These are phyloP conservation scores for Diplodia intermedia DNA, from an alignment of 2,329 filamentous ascomycete species.

Conservation along the genomic window DNA sequence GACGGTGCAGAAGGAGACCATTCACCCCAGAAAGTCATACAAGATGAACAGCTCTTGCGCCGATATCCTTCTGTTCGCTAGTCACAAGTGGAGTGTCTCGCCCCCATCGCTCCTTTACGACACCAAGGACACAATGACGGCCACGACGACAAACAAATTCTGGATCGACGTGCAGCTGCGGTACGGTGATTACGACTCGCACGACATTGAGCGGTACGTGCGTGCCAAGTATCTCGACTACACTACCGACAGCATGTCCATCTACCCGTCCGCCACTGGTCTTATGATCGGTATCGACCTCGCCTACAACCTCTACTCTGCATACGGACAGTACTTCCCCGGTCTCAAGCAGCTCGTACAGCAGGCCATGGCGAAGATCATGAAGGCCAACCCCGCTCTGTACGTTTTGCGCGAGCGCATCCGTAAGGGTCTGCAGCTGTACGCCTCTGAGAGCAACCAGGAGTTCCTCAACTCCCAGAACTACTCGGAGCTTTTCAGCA, in stretches of 20 bases:
- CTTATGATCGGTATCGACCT: constrained; percentile 98
- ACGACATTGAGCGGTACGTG: constrained; percentile 97
- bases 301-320: constrained; percentile 97
- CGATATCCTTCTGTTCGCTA: constrained; percentile 94
- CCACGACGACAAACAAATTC: constrained; percentile 97
- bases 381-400: constrained; percentile 97
- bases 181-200: constrained; percentile 98
- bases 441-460: constrained; percentile 97
- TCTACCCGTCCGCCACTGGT: constrained; percentile 95
- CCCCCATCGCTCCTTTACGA: constrained; percentile 92
- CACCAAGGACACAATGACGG: constrained; percentile 92
- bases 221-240: constrained; percentile 98
- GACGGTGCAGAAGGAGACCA: constrained; percentile 98
- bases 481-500: constrained; percentile 98
- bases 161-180: constrained; percentile 97
- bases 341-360: constrained; percentile 94
- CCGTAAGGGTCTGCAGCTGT: constrained; percentile 95
- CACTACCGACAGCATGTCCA: constrained; percentile 97
- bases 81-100: constrained; percentile 98
- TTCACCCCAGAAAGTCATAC: constrained; percentile 98
- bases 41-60: constrained; percentile 99
- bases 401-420: constrained; percentile 98
- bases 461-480: constrained; percentile 99
- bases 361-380: constrained; percentile 99
- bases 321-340: constrained; percentile 98